Conservation (phyloP, 371 early-diverging fungal genomes). For the Parasitella parasitica region DNA sequence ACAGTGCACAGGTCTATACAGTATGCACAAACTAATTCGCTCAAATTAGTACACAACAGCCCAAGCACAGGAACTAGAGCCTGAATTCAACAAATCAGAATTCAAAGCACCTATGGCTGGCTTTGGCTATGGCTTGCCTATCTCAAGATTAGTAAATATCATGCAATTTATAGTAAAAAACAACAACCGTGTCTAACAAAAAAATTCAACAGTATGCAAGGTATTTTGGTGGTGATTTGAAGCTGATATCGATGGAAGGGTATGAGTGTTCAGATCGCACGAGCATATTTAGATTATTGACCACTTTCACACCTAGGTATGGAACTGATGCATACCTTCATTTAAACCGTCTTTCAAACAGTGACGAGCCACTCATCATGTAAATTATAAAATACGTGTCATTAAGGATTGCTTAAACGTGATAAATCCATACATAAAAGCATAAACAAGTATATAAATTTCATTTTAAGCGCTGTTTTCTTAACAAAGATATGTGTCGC, state of each 20-base stretch:
- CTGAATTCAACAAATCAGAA: conserved; percentile 81
- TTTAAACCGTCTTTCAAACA: conserved; percentile 86
- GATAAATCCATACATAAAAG: neutral
- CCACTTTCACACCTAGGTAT: conserved; percentile 46
- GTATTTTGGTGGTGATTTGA: conserved; percentile 95
- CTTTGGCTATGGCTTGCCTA: conserved; percentile 96
- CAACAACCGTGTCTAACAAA: neutral
- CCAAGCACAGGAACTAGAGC: conserved; percentile 82
- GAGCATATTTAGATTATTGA: neutral
- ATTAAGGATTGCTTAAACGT: too few species aligned
- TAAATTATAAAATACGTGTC: conserved; percentile 17
- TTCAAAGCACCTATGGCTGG: conserved; percentile 98
- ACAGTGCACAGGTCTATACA: neutral
- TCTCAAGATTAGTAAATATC: conserved; percentile 34
- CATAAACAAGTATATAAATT: neutral
- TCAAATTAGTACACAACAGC: conserved; percentile 87
- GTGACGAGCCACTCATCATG: conserved; percentile 83
- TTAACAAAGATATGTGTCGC: too few species aligned
- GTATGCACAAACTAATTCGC: neutral
- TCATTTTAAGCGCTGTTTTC: neutral
- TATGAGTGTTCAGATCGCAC: conserved; percentile 27
- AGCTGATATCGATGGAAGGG: conserved; percentile 96
- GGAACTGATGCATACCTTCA: conserved; percentile 97
- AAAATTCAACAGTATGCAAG: conserved; percentile 68
- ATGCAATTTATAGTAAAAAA: too few species aligned